These are phyloP conservation scores for Tripterygium wilfordii DNA, from an alignment of 177 flowering plant species.

Conservation along the genomic window DNA sequence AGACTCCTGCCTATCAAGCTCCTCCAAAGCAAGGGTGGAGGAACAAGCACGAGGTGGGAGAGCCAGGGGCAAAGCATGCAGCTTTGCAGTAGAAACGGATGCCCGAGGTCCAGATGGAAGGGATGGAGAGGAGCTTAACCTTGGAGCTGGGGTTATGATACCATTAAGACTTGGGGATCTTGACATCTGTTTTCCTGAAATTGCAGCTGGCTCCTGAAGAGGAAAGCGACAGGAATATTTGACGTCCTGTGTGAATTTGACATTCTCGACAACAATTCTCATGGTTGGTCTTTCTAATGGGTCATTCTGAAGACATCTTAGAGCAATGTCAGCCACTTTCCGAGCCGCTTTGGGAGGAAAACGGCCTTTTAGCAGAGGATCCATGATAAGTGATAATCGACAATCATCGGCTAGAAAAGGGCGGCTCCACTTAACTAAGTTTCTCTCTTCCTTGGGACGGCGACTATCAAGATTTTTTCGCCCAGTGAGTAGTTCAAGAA, in stretches of 20 bases:
- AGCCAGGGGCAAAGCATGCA: slow-evolving; percentile 21
- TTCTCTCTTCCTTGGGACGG: slow-evolving; percentile 77
- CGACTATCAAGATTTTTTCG: slow-evolving; percentile 68
- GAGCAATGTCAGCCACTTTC: slow-evolving; percentile 70
- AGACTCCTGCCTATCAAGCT: too few relatives aligned
- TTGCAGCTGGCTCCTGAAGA: slow-evolving; percentile 69
- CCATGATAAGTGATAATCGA: slow-evolving; percentile 82
- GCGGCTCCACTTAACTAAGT: slow-evolving; percentile 82
- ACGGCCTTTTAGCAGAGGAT: slow-evolving; percentile 83
- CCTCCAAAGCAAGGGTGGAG: too few relatives aligned
- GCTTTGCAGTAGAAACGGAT: slow-evolving; percentile 43
- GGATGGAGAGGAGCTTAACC: slow-evolving; percentile 56
- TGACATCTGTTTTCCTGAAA: slow-evolving; percentile 51
- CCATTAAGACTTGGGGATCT: slow-evolving; percentile 81
- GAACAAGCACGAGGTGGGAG: too few relatives aligned
- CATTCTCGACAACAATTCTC: slow-evolving; percentile 69
- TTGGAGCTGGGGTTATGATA: slow-evolving; percentile 36
- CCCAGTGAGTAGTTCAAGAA: slow-evolving; percentile 89
- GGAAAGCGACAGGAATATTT: slow-evolving; percentile 69
- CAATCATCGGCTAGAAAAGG: slow-evolving; percentile 80
- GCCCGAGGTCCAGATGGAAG: slow-evolving; percentile 42
- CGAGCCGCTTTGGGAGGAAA: slow-evolving; percentile 76
- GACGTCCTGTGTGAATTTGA: slow-evolving; percentile 74
- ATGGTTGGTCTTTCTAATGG: slow-evolving; percentile 91
- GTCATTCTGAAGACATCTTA: slow-evolving; percentile 77